Conservation (phyloP, 2,329 filamentous ascomycete genomes). For the Fonsecaea nubica region DNA sequence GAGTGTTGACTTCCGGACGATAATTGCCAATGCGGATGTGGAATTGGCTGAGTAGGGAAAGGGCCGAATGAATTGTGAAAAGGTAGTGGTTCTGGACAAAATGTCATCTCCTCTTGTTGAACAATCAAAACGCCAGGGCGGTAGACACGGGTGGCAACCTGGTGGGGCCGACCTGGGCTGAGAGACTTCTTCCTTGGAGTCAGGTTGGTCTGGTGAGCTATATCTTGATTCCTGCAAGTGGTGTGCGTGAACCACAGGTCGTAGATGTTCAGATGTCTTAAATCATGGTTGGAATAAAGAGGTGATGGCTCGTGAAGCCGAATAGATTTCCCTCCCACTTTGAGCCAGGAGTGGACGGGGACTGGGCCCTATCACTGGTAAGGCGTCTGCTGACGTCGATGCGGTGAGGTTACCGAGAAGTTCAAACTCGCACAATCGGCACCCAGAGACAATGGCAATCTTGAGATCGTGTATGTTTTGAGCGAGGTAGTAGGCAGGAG, state of each 20-base stretch:
- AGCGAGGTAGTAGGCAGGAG: slow-evolving; percentile 10
- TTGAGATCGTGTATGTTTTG: slow-evolving; percentile 1
- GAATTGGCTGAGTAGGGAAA: slow-evolving; percentile 5
- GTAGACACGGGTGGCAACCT: not conserved
- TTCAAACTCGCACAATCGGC: slow-evolving; percentile 4
- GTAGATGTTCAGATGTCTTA: not conserved
- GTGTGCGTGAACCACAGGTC: not conserved
- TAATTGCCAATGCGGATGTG: slow-evolving; percentile 43
- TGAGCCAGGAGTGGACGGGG: not conserved
- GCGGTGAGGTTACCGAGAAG: slow-evolving; percentile 6
- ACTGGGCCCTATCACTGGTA: not conserved
- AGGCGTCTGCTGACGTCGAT: not conserved
- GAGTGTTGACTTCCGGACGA: slow-evolving; percentile 44
- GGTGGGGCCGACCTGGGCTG: not conserved
- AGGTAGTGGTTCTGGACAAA: slow-evolving; percentile 22
- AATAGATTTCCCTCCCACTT: not conserved
- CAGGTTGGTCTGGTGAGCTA: not conserved
- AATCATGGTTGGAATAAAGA: not conserved
- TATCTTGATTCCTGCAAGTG: not conserved
- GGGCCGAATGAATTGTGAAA: slow-evolving; percentile 23
- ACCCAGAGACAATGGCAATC: not conserved
- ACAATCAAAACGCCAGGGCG: not conserved
- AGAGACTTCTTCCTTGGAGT: not conserved
- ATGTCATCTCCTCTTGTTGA: slow-evolving; percentile 29
- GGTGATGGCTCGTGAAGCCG: not conserved